These are phyloP conservation scores for Fusarium napiforme DNA, from an alignment of 2,329 filamentous ascomycete species.

Conservation along the genomic window DNA sequence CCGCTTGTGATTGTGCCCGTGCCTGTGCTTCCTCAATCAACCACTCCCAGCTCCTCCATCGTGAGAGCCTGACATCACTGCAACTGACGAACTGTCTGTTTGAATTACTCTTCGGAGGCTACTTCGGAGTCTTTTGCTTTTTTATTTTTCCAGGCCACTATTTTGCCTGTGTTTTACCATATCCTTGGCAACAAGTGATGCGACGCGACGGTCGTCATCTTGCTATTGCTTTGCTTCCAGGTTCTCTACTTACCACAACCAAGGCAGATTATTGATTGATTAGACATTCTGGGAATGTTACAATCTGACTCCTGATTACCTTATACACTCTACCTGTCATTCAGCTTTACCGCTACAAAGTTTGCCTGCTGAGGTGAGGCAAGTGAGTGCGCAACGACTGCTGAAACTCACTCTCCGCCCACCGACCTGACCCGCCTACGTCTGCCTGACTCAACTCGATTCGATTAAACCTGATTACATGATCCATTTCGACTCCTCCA, in stretches of 20 bases:
- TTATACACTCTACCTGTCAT: not conserved
- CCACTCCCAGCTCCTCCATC: slow-evolving; percentile 1
- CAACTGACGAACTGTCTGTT: slow-evolving; percentile 12
- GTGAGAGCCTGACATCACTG: slow-evolving; percentile 35
- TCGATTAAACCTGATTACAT: slow-evolving; percentile 40
- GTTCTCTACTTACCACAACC: slow-evolving; percentile 1
- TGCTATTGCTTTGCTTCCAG: not conserved
- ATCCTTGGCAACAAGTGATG: slow-evolving; percentile 5
- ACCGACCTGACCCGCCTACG: slow-evolving; percentile 35
- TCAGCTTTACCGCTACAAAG: slow-evolving; percentile 1
- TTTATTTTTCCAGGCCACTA: not conserved
- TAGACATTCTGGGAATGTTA: slow-evolving; percentile 34
- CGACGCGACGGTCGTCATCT: slow-evolving; percentile 17
- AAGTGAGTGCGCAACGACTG: slow-evolving; percentile 3
- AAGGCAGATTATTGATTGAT: slow-evolving; percentile 9
- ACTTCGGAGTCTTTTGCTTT: not conserved
- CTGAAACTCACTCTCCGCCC: slow-evolving; percentile 27
- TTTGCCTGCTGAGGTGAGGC: slow-evolving; percentile 8
- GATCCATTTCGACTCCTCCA: slow-evolving; percentile 42
- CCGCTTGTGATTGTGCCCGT: slow-evolving; percentile 1
- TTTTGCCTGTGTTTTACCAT: slow-evolving; percentile 1
- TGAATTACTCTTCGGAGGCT: not conserved
- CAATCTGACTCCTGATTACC: not conserved
- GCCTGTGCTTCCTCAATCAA: slow-evolving; percentile 6
- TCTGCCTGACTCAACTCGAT: slow-evolving; percentile 28